Percentiles rank a stretch among this genome's conserved stretches.
Evolutionary conservation across 2,329 filamentous ascomycete species (phyloP).

Genomic region (Sphaerulina populicola): DNA sequence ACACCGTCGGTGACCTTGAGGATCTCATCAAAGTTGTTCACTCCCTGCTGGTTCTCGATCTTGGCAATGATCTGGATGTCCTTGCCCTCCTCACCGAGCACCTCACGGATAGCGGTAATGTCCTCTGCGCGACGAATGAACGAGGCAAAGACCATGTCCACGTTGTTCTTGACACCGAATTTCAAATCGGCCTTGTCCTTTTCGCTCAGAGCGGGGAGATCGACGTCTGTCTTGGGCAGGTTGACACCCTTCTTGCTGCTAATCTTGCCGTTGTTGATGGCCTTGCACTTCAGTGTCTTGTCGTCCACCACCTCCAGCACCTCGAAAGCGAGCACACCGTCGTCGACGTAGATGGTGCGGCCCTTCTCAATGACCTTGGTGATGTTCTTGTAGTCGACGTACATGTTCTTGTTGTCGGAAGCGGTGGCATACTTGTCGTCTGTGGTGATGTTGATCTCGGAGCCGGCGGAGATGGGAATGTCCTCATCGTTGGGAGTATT

Average conservation of each 20-base stretch:
- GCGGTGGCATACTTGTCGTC: constrained; percentile 82
- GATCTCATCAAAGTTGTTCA: constrained; percentile 99
- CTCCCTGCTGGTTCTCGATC: constrained; percentile 99
- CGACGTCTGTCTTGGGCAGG: constrained; percentile 95
- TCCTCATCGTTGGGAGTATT: constrained; percentile 64
- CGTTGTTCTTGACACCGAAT: constrained; percentile 96
- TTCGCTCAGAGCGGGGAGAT: constrained; percentile 92
- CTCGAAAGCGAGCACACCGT: constrained; percentile 94
- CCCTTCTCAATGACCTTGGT: constrained; percentile 91
- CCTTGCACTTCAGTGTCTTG: constrained; percentile 76
- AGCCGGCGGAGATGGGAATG: constrained; percentile 72
- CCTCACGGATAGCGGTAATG: constrained; percentile 82
- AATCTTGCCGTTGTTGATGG: constrained; percentile 97
- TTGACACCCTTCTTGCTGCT: constrained; percentile 99
- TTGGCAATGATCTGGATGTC: constrained; percentile 99
- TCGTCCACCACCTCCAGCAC: constrained; percentile 82
- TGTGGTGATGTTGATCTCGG: constrained; percentile 90
- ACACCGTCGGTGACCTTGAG: constrained; percentile 93
- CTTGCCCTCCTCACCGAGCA: constrained; percentile 84
- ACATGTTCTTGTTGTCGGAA: constrained; percentile 92
- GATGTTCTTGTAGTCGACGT: constrained; percentile 99
- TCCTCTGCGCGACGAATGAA: constrained; percentile 94
- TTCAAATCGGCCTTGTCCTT: constrained; percentile 92
- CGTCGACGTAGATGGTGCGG: constrained; percentile 95
- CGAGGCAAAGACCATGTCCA: constrained; percentile 98